phyloP scores from a whole-genome alignment of 768 basidiomycete species.

The Suillus clintonianus region DNA sequence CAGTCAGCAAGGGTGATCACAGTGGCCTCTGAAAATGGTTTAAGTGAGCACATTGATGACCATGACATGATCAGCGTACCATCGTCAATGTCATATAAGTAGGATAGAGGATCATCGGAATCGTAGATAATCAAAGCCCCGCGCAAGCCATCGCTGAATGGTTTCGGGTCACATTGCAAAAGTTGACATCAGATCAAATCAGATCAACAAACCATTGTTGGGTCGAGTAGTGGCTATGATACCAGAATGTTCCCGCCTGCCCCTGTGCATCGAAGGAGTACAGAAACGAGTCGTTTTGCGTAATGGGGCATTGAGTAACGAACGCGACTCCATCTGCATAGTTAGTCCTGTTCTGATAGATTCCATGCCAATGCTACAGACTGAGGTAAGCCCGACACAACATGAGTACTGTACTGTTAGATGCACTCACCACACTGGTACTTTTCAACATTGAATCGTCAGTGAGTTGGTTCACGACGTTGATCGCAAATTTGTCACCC shows the following conservation, averaged over 20 bases:
- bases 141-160: constrained; percentile 26
- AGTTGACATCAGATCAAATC: not conserved
- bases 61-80: constrained; percentile 6
- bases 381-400: not conserved
- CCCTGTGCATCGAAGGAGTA: constrained; percentile 34
- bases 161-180: constrained; percentile 34
- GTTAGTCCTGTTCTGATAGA: constrained; percentile 24
- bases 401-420: not conserved
- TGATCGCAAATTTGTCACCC: constrained; percentile 41
- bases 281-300: constrained; percentile 33
- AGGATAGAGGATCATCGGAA: constrained; percentile 14
- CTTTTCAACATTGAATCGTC: constrained; percentile 48
- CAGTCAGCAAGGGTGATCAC: constrained; percentile 39
- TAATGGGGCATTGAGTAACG: constrained; percentile 43
- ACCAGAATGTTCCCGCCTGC: constrained; percentile 43
- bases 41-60: constrained; percentile 2
- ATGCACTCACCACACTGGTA: constrained; percentile 48
- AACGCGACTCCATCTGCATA: constrained; percentile 34
- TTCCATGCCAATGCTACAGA: constrained; percentile 56
- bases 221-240: constrained; percentile 17
- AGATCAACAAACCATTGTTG: constrained; percentile 11
- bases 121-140: constrained; percentile 18
- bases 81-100: constrained; percentile 18
- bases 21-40: constrained; percentile 26
- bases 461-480: constrained; percentile 45